phyloP scores from a whole-genome alignment of 1,139 yeast species.

The Protomyces lactucae-debilis region DNA sequence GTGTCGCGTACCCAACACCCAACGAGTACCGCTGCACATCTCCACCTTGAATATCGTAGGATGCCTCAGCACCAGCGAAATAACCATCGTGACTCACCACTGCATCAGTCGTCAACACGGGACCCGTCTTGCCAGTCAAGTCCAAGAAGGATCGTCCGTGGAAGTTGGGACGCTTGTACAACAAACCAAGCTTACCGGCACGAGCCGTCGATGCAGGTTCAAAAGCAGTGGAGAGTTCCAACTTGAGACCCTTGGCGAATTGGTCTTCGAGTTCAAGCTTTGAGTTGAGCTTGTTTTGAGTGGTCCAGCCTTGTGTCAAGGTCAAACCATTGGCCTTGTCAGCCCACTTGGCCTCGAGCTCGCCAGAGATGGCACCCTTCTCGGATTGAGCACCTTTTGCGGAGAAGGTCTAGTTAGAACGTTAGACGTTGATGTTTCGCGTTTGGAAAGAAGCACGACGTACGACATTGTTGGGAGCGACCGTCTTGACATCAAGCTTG shows the following conservation, averaged over 20 bases:
- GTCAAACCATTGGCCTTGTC: slow-evolving; percentile 93
- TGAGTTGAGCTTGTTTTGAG: slow-evolving; percentile 86
- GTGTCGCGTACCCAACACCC: slow-evolving; percentile 88
- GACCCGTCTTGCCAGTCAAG: slow-evolving; percentile 71
- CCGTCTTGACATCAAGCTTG: slow-evolving; percentile 81
- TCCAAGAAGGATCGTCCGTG: slow-evolving; percentile 95
- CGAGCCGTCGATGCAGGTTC: slow-evolving; percentile 78
- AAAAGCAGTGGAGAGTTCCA: slow-evolving; percentile 83
- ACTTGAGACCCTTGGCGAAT: slow-evolving; percentile 91
- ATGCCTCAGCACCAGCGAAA: slow-evolving; percentile 95
- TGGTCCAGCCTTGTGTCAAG: slow-evolving; percentile 96
- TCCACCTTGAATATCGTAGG: slow-evolving; percentile 91
- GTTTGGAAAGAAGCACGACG: slow-evolving; percentile 33
- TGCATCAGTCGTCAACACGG: slow-evolving; percentile 90
- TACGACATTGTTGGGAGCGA: slow-evolving; percentile 88
- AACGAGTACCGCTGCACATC: slow-evolving; percentile 90
- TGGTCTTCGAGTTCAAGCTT: slow-evolving; percentile 89
- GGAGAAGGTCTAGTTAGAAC: slow-evolving; percentile 49
- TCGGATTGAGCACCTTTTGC: slow-evolving; percentile 84
- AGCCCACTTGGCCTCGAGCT: slow-evolving; percentile 84
- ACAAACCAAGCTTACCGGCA: slow-evolving; percentile 85
- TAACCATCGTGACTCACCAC: slow-evolving; percentile 94
- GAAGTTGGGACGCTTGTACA: slow-evolving; percentile 88
- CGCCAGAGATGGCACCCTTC: slow-evolving; percentile 78
- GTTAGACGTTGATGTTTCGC: neutral